Base-by-base conservation (phyloP, 176 grass and related monocot genomes). In the Carex myosuroides region DNA sequence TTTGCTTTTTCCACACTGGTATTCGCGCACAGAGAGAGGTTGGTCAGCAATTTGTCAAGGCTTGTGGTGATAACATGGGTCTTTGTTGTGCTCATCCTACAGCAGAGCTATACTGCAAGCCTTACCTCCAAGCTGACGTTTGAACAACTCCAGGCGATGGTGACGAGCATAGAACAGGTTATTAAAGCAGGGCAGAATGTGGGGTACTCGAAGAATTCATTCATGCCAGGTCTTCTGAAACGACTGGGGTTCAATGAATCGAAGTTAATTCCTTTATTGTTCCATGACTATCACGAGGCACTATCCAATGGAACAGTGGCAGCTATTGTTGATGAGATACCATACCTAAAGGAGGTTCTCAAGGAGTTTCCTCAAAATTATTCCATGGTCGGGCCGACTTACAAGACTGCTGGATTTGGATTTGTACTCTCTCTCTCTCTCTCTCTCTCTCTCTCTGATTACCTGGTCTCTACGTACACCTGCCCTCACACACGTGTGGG, bases 41-140 rank as follows among this genome's bases (percentile, higher is more conserved):
- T 97, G 14, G n/a, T 78, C 70, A 88, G 90, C 73, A 97, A 97
- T 44, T 87, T 92, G 59, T 83, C 92, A 79, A 86, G 90, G 79
- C 50, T 94, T 61, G 86, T 42, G 39, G 57, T 97, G 60, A 70
- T 94, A 81, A 54, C 87, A 76, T 97, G 94, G 90, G 78, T 94
- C 65, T 97, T 97, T 18, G 88, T 97, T 33, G 92, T 94, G 85
- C 75, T 94, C 12, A 86, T 97, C 83, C 56, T 97, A 84, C 94
- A 97, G 60, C 84, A 88, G 46, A 97, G 92, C 72, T 97, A 97
- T 62, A 97, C 92, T 60, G 94, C 94, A 81, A 94, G 82, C 62
- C 89, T 97, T 84, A 85, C 84, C n/a, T 94, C 95, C 52, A 94
- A 89, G 53, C 90, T 97, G 33, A 97, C 92, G 0, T 81, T 93